Conservation (phyloP, 257 asterid genomes). For the Solanum virginianum region DNA sequence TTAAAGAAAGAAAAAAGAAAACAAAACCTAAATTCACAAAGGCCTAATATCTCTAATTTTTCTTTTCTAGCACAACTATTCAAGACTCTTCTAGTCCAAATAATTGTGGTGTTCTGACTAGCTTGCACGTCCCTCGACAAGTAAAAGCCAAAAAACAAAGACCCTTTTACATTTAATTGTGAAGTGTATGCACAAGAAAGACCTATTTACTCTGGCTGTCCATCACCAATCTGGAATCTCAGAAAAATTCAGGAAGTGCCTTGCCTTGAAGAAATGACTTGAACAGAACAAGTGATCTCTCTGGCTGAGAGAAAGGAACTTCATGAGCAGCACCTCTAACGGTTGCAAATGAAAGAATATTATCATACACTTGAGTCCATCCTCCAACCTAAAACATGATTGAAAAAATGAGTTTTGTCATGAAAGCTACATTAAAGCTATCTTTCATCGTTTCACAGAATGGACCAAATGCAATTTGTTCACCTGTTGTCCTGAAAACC, state of each 20-base stretch:
- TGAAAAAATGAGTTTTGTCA: background rate
- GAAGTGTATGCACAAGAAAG: background rate
- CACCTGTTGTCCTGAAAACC: conserved; percentile 65
- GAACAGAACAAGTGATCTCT: conserved; percentile 56
- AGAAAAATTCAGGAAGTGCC: conserved; percentile 41
- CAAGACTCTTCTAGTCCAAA: background rate
- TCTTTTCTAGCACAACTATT: background rate
- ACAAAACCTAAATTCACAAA: background rate
- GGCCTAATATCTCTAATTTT: background rate
- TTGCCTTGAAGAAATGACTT: conserved; percentile 45
- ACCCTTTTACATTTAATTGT: background rate
- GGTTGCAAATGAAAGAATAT: conserved; percentile 55
- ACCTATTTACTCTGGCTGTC: conserved; percentile 1
- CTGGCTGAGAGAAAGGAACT: conserved; percentile 71
- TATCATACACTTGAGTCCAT: conserved; percentile 58
- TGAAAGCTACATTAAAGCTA: background rate
- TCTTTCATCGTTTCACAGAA: background rate
- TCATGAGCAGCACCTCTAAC: conserved; percentile 71
- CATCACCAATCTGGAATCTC: background rate
- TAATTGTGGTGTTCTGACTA: background rate
- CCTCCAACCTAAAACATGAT: conserved; percentile 50
- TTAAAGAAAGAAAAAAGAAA: background rate
- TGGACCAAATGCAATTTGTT: background rate
- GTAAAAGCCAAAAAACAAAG: background rate
- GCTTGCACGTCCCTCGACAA: background rate